Evolutionary conservation across 371 early-diverging fungal species (phyloP).

Genomic region (Syncephalastrum sp.): DNA sequence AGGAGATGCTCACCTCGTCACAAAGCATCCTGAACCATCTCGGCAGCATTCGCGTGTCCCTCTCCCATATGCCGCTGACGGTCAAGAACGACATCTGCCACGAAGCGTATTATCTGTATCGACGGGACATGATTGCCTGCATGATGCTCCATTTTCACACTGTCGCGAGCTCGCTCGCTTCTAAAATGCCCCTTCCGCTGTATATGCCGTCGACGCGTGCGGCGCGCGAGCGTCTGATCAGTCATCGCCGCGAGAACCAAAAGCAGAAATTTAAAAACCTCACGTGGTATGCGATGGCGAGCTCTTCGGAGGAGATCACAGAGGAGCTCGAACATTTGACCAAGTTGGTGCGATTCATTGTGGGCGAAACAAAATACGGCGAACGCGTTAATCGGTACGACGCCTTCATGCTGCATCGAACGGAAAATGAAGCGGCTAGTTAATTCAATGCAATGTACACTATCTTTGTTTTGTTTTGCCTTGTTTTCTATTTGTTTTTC

Average conservation of each 20-base stretch:
- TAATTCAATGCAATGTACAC: too few relatives aligned
- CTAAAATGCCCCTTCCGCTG: slow-evolving; percentile 55
- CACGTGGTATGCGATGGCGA: slow-evolving; percentile 51
- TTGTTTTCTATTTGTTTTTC: too few relatives aligned
- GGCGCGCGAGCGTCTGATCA: slow-evolving; percentile 49
- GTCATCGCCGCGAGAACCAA: slow-evolving; percentile 32
- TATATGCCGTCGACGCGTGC: slow-evolving; percentile 59
- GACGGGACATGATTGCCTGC: slow-evolving; percentile 53
- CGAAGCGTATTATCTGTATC: slow-evolving; percentile 37
- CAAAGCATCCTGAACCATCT: slow-evolving; percentile 56
- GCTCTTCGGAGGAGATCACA: slow-evolving; percentile 53
- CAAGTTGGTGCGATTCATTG: slow-evolving; percentile 32
- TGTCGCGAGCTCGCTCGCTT: slow-evolving; percentile 46
- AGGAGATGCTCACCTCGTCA: slow-evolving; percentile 53
- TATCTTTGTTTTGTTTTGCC: too few relatives aligned
- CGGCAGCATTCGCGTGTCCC: slow-evolving; percentile 52
- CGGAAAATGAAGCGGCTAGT: too few relatives aligned
- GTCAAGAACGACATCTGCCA: slow-evolving; percentile 40
- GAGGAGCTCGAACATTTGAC: slow-evolving; percentile 53
- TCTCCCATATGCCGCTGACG: slow-evolving; percentile 45
- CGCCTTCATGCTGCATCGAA: slow-evolving; percentile 6
- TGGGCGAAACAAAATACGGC: slow-evolving; percentile 41
- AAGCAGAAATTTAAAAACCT: slow-evolving; percentile 39
- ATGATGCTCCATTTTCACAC: slow-evolving; percentile 46
- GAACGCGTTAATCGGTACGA: slow-evolving; percentile 31